Percentiles rank a stretch among this genome's conserved stretches.
phyloP scores from a whole-genome alignment of 768 basidiomycete genomes.

The Tephrocybe rancida region DNA sequence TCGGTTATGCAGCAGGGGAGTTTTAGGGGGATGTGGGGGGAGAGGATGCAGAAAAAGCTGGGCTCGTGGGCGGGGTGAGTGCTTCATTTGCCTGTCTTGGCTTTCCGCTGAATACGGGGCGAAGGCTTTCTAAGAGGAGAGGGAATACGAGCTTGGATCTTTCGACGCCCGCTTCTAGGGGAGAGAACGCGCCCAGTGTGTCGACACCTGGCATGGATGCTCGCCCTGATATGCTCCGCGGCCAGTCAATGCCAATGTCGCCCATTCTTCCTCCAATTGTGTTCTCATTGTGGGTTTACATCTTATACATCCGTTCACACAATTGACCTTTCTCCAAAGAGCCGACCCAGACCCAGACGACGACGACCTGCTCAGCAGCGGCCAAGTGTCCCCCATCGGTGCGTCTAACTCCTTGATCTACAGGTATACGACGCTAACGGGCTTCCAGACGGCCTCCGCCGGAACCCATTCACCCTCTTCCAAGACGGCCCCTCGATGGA shows the following conservation, averaged over 20 bases:
- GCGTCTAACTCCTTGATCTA: conserved; percentile 20
- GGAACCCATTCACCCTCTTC: conserved; percentile 21
- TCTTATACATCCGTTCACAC: too few species aligned
- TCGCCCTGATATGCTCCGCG: conserved; percentile 7
- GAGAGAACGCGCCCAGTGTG: conserved; percentile 3
- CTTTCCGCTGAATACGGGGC: background rate
- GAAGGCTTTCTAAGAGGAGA: conserved; percentile 26
- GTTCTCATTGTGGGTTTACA: conserved; percentile 26
- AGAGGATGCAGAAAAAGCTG: conserved; percentile 43
- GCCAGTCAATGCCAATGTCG: conserved; percentile 26
- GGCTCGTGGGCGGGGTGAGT: conserved; percentile 47
- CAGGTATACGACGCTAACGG: too few species aligned
- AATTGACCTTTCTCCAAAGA: background rate
- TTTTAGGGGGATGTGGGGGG: conserved; percentile 44
- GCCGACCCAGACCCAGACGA: conserved; percentile 40
- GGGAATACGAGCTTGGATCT: conserved; percentile 20
- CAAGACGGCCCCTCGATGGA: conserved; percentile 19
- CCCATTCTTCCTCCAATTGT: conserved; percentile 34
- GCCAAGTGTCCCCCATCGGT: conserved; percentile 76
- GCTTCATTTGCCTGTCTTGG: background rate
- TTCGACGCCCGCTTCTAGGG: conserved; percentile 9
- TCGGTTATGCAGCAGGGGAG: conserved; percentile 18
- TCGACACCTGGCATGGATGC: too few species aligned
- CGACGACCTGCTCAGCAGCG: conserved; percentile 76
- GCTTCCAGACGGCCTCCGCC: conserved; percentile 20